These are phyloP conservation scores for Thozetella sp. DNA, from an alignment of 495 filamentous ascomycete genomes.

Conservation along the genomic window DNA sequence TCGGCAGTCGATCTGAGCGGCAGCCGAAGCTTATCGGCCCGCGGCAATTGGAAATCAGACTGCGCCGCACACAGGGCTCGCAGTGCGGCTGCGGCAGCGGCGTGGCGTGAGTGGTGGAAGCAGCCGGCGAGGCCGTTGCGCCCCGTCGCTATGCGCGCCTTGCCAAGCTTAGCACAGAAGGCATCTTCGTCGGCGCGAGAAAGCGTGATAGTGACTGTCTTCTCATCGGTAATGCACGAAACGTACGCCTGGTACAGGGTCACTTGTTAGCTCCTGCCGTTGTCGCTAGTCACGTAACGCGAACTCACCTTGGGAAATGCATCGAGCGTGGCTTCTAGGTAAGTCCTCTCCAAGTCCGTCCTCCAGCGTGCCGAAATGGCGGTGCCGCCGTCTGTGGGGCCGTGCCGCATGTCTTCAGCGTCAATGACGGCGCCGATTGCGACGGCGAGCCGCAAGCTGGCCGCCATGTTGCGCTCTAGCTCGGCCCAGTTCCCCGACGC, in stretches of 20 bases:
- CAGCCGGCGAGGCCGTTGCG: neutral
- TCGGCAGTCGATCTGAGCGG: slow-evolving; percentile 16
- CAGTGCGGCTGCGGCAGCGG: slow-evolving; percentile 10
- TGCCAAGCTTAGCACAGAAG: neutral
- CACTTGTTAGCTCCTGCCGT: no score
- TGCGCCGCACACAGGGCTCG: slow-evolving; percentile 29
- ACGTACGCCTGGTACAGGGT: neutral
- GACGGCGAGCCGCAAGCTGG: neutral
- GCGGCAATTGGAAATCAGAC: slow-evolving; percentile 7
- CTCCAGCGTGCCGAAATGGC: neutral
- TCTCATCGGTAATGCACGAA: neutral
- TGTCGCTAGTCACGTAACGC: no score
- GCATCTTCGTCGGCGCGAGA: neutral
- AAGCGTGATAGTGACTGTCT: neutral
- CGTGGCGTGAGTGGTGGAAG: neutral
- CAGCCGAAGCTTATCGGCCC: slow-evolving; percentile 4
- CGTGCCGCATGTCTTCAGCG: neutral
- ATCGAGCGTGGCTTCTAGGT: neutral
- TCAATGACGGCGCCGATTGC: neutral
- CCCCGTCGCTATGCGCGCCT: neutral
- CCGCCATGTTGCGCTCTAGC: neutral
- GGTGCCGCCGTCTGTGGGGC: neutral
- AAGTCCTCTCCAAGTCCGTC: slow-evolving; percentile 9
- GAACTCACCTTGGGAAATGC: neutral
- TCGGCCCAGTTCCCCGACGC: slow-evolving; percentile 11